A percentile compares a stretch with the other conserved stretches of the same genome.
Evolutionary conservation across 192 early-diverging fungal species (phyloP).

Genomic region (Coemansia sp.): DNA sequence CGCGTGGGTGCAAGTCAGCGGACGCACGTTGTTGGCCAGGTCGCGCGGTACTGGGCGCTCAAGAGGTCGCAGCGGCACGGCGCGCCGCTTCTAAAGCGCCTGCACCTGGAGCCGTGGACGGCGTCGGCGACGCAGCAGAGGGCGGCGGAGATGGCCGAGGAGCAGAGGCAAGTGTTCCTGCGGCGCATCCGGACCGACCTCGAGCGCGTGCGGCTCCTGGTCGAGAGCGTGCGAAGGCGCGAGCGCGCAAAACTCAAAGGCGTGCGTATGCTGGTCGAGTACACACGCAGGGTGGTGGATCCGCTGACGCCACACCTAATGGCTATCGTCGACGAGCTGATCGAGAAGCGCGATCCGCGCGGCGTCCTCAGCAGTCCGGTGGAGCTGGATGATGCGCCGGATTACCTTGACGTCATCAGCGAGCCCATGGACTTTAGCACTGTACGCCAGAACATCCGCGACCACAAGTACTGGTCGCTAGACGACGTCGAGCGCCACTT

Average conservation of each 20-base stretch:
- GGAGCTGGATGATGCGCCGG: slow-evolving; percentile 62
- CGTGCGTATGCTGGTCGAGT: slow-evolving; percentile 61
- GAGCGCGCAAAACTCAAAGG: slow-evolving; percentile 71
- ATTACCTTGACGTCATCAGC: slow-evolving; percentile 70
- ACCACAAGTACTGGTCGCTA: slow-evolving; percentile 58
- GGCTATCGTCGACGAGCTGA: slow-evolving; percentile 62
- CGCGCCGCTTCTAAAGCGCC: slow-evolving; percentile 89
- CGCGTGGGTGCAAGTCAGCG: slow-evolving; percentile 19
- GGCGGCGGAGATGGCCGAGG: slow-evolving; percentile 75
- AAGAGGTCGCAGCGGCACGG: slow-evolving; percentile 89
- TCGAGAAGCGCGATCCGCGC: slow-evolving; percentile 73
- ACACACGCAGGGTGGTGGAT: slow-evolving; percentile 64
- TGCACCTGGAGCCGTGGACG: slow-evolving; percentile 97
- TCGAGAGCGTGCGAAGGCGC: slow-evolving; percentile 70
- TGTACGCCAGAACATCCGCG: slow-evolving; percentile 60
- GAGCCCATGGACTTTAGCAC: slow-evolving; percentile 79
- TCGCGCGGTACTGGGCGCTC: slow-evolving; percentile 93
- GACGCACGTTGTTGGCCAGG: slow-evolving; percentile 13
- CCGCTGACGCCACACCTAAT: slow-evolving; percentile 70
- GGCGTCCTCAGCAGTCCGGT: slow-evolving; percentile 72
- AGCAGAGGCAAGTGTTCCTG: slow-evolving; percentile 63
- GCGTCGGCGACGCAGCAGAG: slow-evolving; percentile 75
- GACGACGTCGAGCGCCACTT: slow-evolving; percentile 60
- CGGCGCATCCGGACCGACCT: slow-evolving; percentile 73
- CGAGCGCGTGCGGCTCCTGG: slow-evolving; percentile 81